Evolutionary conservation across 2,329 filamentous ascomycete species (phyloP).

Genomic region (Bipolaris oryzae): DNA sequence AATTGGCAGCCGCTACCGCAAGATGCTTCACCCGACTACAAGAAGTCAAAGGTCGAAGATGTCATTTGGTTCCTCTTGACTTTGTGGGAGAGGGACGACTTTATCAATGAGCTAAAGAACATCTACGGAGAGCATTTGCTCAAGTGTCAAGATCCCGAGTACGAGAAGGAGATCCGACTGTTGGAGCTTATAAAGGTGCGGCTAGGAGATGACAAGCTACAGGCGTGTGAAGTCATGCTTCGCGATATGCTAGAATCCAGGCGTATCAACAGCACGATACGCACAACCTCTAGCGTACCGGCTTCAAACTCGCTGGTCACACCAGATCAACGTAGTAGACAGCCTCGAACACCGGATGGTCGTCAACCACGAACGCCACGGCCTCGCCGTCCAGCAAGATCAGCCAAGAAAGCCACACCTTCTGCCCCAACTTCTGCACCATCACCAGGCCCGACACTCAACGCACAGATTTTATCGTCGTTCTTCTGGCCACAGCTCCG

Average conservation of each 20-base stretch:
- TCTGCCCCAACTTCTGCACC: conserved; percentile 20
- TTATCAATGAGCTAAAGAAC: conserved; percentile 91
- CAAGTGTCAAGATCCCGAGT: conserved; percentile 65
- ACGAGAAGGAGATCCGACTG: conserved; percentile 79
- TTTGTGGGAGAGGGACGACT: conserved; percentile 88
- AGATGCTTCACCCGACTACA: conserved; percentile 89
- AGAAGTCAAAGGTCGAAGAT: conserved; percentile 84
- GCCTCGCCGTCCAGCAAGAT: conserved; percentile 28
- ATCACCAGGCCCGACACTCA: conserved; percentile 57
- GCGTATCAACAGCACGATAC: conserved; percentile 67
- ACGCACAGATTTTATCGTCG: conserved; percentile 85
- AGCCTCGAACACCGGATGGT: conserved; percentile 29
- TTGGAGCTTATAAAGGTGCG: conserved; percentile 86
- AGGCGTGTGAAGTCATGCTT: conserved; percentile 97
- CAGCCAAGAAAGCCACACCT: conserved; percentile 16
- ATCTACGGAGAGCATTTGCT: conserved; percentile 84
- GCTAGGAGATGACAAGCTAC: conserved; percentile 83
- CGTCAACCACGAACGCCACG: conserved; percentile 32
- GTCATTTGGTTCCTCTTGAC: conserved; percentile 89
- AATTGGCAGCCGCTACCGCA: conserved; percentile 91
- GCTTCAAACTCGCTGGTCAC: conserved; percentile 19
- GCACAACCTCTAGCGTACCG: conserved; percentile 23
- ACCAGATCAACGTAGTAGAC: conserved; percentile 24
- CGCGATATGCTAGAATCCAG: conserved; percentile 87
- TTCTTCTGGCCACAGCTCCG: conserved; percentile 91